phyloP scores from a whole-genome alignment of 2,329 filamentous ascomycete genomes.

The Phaeosphaeria sp. region DNA sequence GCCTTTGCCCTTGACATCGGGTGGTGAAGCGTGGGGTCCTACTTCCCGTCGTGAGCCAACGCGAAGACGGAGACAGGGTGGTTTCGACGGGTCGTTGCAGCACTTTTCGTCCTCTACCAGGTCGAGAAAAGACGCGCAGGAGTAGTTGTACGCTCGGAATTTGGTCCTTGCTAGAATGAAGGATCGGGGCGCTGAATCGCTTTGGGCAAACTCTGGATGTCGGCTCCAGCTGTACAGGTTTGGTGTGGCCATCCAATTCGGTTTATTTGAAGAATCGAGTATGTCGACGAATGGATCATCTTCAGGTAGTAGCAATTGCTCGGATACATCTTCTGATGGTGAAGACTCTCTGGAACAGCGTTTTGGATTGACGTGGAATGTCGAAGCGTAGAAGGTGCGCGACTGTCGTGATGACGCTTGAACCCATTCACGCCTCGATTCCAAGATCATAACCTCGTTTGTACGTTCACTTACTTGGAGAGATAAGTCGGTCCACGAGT shows the following conservation, averaged over 20 bases:
- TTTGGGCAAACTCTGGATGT: conserved; percentile 57
- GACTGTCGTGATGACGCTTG: conserved; percentile 62
- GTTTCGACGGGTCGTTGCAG: conserved; percentile 35
- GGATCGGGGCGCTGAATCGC: conserved; percentile 49
- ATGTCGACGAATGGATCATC: conserved; percentile 36
- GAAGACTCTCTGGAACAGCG: conserved; percentile 11
- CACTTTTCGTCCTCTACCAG: conserved; percentile 61
- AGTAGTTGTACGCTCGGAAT: conserved; percentile 62
- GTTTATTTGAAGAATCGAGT: conserved; percentile 42
- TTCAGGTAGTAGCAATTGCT: conserved; percentile 26
- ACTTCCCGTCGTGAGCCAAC: conserved; percentile 55
- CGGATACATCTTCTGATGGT: conserved; percentile 5
- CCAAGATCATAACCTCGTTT: conserved; percentile 67
- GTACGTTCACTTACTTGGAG: conserved; percentile 67
- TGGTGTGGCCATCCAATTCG: conserved; percentile 47
- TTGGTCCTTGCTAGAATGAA: conserved; percentile 63
- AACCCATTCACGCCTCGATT: conserved; percentile 73
- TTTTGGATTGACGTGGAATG: conserved; percentile 54
- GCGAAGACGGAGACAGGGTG: conserved; percentile 57
- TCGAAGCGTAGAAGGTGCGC: conserved; percentile 70
- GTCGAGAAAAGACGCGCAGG: conserved; percentile 65
- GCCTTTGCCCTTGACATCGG: conserved; percentile 9
- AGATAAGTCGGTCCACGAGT: conserved; percentile 73
- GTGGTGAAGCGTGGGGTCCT: conserved; percentile 21
- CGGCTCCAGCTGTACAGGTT: conserved; percentile 53